Evolutionary conservation across 2,329 filamentous ascomycete species (phyloP).

Genomic region (Trichoderma sp.): DNA sequence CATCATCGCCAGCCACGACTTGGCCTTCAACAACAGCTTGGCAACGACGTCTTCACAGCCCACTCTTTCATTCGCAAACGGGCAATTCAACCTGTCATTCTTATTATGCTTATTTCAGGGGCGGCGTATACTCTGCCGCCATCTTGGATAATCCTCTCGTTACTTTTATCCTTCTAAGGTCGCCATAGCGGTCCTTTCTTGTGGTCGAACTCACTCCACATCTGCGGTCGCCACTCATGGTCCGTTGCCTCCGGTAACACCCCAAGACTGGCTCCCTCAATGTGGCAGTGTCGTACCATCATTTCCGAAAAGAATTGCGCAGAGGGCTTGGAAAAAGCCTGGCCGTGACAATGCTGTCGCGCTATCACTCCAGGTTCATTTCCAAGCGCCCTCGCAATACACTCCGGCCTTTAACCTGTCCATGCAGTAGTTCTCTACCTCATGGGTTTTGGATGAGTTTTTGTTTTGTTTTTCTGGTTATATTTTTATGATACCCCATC

Average conservation of each 20-base stretch:
- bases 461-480: conserved; percentile 13
- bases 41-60: neutral
- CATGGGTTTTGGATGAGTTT: conserved; percentile 9
- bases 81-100: conserved; percentile 44
- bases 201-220: neutral
- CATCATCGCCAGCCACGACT: neutral
- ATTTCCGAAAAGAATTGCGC: conserved; percentile 37
- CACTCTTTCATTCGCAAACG: conserved; percentile 21
- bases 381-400: conserved; percentile 23
- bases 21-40: conserved; percentile 36
- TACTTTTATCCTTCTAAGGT: neutral
- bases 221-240: neutral
- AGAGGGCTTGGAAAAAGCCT: conserved; percentile 29
- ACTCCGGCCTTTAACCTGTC: neutral
- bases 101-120: conserved; percentile 8
- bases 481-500: conserved; percentile 45
- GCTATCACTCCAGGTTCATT: conserved; percentile 43
- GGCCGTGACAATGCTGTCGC: conserved; percentile 53
- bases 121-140: conserved; percentile 21
- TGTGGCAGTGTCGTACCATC: conserved; percentile 50
- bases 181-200: neutral
- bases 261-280: conserved; percentile 31
- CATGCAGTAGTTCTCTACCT: neutral
- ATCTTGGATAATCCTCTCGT: neutral
- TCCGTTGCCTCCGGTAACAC: neutral